Conservation (phyloP, 257 asterid species). For the Leonotis leonurus region DNA sequence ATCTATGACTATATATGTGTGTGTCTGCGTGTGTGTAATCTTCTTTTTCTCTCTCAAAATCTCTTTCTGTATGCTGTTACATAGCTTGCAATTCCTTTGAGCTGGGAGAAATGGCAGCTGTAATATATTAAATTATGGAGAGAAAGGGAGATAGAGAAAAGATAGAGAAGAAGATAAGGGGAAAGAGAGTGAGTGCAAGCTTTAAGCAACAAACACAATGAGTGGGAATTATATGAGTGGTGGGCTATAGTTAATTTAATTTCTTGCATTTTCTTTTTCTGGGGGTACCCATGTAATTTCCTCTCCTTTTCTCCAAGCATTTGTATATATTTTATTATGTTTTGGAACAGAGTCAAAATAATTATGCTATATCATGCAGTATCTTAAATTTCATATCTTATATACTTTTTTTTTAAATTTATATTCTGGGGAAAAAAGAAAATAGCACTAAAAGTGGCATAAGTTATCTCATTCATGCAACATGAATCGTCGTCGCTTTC, state of each 20-base stretch:
- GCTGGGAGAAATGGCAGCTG: slow-evolving; percentile 24
- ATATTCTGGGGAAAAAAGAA: too few relatives aligned
- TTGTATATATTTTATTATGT: too few relatives aligned
- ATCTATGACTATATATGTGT: too few relatives aligned
- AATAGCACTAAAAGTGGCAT: slow-evolving; percentile 5
- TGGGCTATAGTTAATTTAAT: slow-evolving; percentile 30
- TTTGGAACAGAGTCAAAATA: too few relatives aligned
- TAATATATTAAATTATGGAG: slow-evolving; percentile 3
- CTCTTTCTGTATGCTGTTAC: neutral
- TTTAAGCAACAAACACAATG: slow-evolving; percentile 84
- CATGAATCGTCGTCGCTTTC: slow-evolving; percentile 9
- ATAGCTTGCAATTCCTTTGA: slow-evolving; percentile 22
- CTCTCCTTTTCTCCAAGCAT: slow-evolving; percentile 2
- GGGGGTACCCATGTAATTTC: slow-evolving; percentile 19
- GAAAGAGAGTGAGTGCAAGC: slow-evolving; percentile 42
- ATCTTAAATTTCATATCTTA: too few relatives aligned
- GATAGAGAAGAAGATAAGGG: slow-evolving; percentile 9
- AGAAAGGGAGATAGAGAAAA: slow-evolving; percentile 6
- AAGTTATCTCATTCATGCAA: slow-evolving; percentile 3
- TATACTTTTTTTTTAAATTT: too few relatives aligned
- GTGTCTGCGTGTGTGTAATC: too few relatives aligned
- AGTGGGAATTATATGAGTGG: slow-evolving; percentile 53
- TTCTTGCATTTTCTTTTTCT: slow-evolving; percentile 2
- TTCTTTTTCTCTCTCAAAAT: neutral
- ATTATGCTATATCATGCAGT: too few relatives aligned